Percentiles rank a stretch among this genome's conserved stretches.
phyloP scores from a whole-genome alignment of 345 rosid species.

The Pistacia vera region DNA sequence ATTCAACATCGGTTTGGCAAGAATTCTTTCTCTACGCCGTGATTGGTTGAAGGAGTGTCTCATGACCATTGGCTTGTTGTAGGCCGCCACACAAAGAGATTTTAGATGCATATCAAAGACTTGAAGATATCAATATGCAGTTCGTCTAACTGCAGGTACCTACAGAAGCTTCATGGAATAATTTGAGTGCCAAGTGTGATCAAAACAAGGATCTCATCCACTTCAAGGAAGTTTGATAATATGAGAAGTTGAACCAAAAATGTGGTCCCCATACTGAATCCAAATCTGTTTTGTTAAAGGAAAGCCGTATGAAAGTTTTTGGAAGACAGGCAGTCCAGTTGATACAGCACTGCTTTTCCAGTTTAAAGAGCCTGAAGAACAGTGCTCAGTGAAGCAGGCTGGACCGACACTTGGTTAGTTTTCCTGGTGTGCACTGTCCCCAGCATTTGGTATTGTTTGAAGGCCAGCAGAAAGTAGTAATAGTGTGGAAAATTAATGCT shows the following conservation, averaged over 20 bases:
- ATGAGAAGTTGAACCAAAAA: conserved; percentile 52
- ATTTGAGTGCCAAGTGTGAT: conserved; percentile 40
- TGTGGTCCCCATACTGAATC: conserved; percentile 65
- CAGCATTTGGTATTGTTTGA: conserved; percentile 78
- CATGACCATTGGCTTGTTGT: conserved; percentile 84
- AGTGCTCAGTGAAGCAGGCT: conserved; percentile 61
- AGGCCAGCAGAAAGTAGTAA: conserved; percentile 74
- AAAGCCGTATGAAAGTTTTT: too few relatives aligned
- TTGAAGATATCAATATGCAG: conserved; percentile 89
- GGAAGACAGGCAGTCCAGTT: too few relatives aligned
- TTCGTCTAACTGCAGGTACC: conserved; percentile 88
- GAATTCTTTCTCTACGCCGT: conserved; percentile 78
- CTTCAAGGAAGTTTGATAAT: conserved; percentile 31
- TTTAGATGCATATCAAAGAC: conserved; percentile 84
- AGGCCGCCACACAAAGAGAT: conserved; percentile 71
- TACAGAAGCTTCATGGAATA: conserved; percentile 56
- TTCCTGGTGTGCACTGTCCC: conserved; percentile 95
- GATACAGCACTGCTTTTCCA: conserved; percentile 45
- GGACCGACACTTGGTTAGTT: conserved; percentile 68
- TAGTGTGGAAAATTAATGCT: conserved; percentile 66
- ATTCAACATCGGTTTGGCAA: conserved; percentile 86
- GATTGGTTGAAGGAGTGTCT: conserved; percentile 57
- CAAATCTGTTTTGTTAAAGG: too few relatives aligned
- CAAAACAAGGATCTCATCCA: conserved; percentile 18
- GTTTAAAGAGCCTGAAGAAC: conserved; percentile 54